Evolutionary conservation across 2,329 filamentous ascomycete species (phyloP).

Genomic region (Fusarium oxysporum): DNA sequence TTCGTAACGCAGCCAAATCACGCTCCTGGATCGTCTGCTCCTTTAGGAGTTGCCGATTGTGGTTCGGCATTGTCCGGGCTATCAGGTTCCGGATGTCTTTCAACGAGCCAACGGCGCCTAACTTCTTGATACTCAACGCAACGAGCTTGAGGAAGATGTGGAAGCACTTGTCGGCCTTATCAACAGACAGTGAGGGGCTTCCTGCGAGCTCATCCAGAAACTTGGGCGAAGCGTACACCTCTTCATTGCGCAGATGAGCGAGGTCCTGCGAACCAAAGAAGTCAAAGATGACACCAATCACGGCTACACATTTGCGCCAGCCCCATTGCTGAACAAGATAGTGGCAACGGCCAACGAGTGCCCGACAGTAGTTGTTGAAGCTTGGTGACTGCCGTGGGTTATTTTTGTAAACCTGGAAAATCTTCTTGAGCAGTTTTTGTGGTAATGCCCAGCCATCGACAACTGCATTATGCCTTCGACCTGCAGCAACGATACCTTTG

Average conservation of each 20-base stretch:
- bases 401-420: conserved; percentile 69
- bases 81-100: conserved; percentile 73
- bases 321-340: conserved; percentile 74
- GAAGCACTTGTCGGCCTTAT: conserved; percentile 71
- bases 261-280: conserved; percentile 74
- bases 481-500: conserved; percentile 59
- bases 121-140: conserved; percentile 65
- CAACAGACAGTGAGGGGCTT: conserved; percentile 60
- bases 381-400: conserved; percentile 67
- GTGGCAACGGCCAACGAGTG: conserved; percentile 70
- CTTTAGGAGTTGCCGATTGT: conserved; percentile 72
- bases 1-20: conserved; percentile 72
- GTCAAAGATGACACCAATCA: conserved; percentile 73
- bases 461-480: conserved; percentile 45
- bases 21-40: conserved; percentile 69
- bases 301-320: conserved; percentile 68
- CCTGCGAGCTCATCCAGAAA: conserved; percentile 69
- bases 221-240: conserved; percentile 68
- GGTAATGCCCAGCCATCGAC: conserved; percentile 71
- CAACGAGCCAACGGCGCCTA: conserved; percentile 58
- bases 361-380: conserved; percentile 74
- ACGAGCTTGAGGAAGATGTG: conserved; percentile 75
- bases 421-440: conserved; percentile 65
- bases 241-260: conserved; percentile 72
- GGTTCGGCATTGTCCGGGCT: conserved; percentile 72